Conservation (phyloP, 2,329 filamentous ascomycete species). For the Endothia cerciana region DNA sequence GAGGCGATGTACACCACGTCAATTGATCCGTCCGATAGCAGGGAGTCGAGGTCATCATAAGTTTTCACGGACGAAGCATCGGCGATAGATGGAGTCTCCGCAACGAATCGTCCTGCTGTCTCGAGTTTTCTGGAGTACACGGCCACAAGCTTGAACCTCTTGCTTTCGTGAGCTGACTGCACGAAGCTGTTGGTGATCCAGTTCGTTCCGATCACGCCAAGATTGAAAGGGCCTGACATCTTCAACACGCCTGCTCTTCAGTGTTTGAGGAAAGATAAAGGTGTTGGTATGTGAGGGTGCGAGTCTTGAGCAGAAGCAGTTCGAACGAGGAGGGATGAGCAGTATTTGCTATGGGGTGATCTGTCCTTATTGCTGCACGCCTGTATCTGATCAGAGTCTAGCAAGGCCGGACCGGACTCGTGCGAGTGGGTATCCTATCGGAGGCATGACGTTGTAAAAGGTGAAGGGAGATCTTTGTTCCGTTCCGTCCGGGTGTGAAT, state of each 20-base stretch:
- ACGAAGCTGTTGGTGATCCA: constrained; percentile 29
- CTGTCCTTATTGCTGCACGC: background rate
- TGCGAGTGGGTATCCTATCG: background rate
- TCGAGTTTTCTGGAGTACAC: constrained; percentile 27
- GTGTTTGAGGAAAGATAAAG: background rate
- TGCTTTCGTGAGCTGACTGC: constrained; percentile 28
- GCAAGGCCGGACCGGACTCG: background rate
- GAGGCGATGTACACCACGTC: constrained; percentile 47
- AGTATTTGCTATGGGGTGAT: background rate
- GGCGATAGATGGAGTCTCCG: constrained; percentile 24
- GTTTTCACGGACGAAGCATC: constrained; percentile 22
- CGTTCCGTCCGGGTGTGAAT: background rate
- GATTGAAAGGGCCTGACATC: constrained; percentile 23
- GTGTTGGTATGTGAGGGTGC: background rate
- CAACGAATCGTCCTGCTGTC: constrained; percentile 21
- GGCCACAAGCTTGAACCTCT: constrained; percentile 22
- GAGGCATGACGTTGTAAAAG: background rate
- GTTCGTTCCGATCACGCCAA: constrained; percentile 28
- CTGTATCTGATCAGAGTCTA: background rate
- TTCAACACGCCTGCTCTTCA: background rate
- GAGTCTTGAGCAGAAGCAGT: background rate
- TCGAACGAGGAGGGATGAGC: background rate
- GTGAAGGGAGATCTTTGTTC: background rate
- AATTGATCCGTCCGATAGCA: constrained; percentile 33
- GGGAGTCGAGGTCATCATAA: constrained; percentile 26